Evolutionary conservation across 768 basidiomycete genomes (phyloP), one percentile per base, ranked within the genome.

Genomic region (Macrolepiota albuminosa): DNA sequence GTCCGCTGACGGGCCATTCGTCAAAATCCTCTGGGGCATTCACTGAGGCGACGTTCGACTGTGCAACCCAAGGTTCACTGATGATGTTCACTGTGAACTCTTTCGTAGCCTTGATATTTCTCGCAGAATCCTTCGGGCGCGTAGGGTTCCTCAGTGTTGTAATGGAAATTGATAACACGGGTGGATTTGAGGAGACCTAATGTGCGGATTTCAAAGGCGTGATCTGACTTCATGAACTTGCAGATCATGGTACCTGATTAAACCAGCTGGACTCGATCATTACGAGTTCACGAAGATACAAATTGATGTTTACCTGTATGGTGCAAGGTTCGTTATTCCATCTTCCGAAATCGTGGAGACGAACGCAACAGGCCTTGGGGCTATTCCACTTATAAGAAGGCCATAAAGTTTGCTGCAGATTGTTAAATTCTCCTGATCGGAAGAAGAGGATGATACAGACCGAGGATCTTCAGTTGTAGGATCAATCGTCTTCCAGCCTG

Each of bases 31-130:
- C 70, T 8, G 84, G 86, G 4, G 83, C 76, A 59, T 87, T 78
- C n/a, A 84, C 74, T 1, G 79, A 75, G 50, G 75, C 70, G 26
- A 70, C 69, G 62, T 87, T 87, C 4, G 86, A 84, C 9, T 83
- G 80, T 58, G 81, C 79, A 40, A 83, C 67, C 73, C 84, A 88
- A 0, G 87, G 78, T 69, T 90, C 86, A 63, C 87, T 88, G 69
- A 93, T 87, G 50, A 88, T 84, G 63, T 87, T 88, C 45, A 88
- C 83, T 4, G 84, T 85, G 68, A 91, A 93, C 31, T 83, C 80
- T 62, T 85, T 86, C 14, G 83, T 86, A 0, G 75, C 74, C 56
- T 76, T 75, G 66, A 91, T 87, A 55, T 91, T 91, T 46, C 73
- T 73, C n/a, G 78, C 73, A 13, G 85, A 87, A 65, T 92, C 89